A percentile compares a stretch with the other conserved stretches of the same genome.
Evolutionary conservation across 371 early-diverging fungal genomes (phyloP).

Genomic region (Zychaea mexicana): DNA sequence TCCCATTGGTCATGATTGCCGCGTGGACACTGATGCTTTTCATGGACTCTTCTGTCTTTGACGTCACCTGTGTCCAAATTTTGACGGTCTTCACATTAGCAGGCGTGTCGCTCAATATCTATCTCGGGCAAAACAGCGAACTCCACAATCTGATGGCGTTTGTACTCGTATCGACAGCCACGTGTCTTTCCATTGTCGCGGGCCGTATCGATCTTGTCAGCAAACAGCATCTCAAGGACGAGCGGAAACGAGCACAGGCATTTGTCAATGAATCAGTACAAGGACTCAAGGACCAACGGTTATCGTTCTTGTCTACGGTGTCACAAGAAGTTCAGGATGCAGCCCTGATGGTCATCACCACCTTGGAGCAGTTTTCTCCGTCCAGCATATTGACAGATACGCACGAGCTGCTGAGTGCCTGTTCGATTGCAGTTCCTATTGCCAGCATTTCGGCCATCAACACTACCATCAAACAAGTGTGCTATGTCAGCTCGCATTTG

Average conservation of each 20-base stretch:
- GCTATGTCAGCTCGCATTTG: constrained; percentile 39
- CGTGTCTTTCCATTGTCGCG: constrained; percentile 9
- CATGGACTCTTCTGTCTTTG: too few relatives aligned
- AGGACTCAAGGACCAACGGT: constrained; percentile 22
- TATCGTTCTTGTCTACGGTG: constrained; percentile 32
- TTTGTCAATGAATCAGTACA: constrained; percentile 25
- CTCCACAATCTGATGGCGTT: not conserved
- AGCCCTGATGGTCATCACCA: constrained; percentile 51
- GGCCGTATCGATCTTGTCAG: constrained; percentile 4
- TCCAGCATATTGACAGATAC: constrained; percentile 38
- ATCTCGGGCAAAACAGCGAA: too few relatives aligned
- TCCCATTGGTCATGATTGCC: too few relatives aligned
- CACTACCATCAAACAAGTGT: constrained; percentile 42
- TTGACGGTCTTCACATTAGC: too few relatives aligned
- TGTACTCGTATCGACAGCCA: not conserved
- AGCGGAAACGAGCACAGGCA: constrained; percentile 15
- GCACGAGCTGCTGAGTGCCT: constrained; percentile 53
- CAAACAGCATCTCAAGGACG: constrained; percentile 1
- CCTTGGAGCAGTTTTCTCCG: constrained; percentile 56
- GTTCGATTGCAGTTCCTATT: constrained; percentile 56
- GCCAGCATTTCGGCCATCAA: constrained; percentile 50
- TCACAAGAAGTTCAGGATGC: constrained; percentile 58
- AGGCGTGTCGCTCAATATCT: too few relatives aligned
- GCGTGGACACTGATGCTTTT: too few relatives aligned
- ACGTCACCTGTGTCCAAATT: too few relatives aligned